These are phyloP conservation scores for Boletus speciosus DNA, from an alignment of 768 basidiomycete species.

Conservation along the genomic window DNA sequence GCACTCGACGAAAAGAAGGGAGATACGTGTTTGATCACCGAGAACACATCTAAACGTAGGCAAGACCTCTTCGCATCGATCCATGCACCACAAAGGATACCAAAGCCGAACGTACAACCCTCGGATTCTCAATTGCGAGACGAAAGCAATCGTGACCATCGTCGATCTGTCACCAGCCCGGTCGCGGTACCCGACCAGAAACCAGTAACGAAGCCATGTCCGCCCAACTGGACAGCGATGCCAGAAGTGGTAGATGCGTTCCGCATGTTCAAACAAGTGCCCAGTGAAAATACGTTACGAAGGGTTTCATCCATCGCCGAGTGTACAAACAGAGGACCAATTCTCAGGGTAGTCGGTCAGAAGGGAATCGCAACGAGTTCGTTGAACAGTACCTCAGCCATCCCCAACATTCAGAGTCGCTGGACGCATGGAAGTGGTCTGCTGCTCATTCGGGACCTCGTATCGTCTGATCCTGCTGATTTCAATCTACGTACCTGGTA, in stretches of 20 bases:
- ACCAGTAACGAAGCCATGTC: not conserved
- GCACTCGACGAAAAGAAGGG: not conserved
- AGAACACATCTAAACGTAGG: not conserved
- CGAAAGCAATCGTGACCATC: not conserved
- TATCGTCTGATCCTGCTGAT: constrained; percentile 13
- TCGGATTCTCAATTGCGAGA: not conserved
- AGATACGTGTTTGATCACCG: not conserved
- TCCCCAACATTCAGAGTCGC: constrained; percentile 8
- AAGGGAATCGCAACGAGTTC: constrained; percentile 20
- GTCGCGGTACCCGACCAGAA: not conserved
- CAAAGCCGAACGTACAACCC: not conserved
- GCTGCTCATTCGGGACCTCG: constrained; percentile 13
- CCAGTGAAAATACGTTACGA: constrained; percentile 3
- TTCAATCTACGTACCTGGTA: constrained; percentile 17
- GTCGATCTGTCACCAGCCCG: not conserved
- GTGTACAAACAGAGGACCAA: not conserved
- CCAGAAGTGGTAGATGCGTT: constrained; percentile 17
- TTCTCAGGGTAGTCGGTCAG: constrained; percentile 4
- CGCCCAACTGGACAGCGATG: constrained; percentile 18
- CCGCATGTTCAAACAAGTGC: constrained; percentile 11
- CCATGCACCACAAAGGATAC: constrained; percentile 5
- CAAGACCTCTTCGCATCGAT: constrained; percentile 9
- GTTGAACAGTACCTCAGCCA: constrained; percentile 5
- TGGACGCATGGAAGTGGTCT: constrained; percentile 3
- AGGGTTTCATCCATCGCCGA: constrained; percentile 5